Conservation (phyloP, 106 monocot species). For the Chionographis japonica region DNA sequence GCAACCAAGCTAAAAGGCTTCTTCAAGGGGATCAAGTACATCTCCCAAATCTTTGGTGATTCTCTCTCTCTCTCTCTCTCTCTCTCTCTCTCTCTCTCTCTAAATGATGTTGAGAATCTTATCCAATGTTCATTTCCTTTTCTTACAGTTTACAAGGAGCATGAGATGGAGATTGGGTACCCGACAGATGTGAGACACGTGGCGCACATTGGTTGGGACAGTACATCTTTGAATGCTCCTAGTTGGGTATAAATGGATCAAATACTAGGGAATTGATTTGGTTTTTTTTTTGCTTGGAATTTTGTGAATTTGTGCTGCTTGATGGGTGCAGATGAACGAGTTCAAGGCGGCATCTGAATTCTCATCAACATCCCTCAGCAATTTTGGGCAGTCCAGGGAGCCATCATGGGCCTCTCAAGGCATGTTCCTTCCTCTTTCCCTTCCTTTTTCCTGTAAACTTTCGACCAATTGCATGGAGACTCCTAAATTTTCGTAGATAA, state of each 20-base stretch:
- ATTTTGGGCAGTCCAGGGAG: conserved; percentile 42
- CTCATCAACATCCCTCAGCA: conserved; percentile 32
- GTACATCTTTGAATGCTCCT: conserved; percentile 41
- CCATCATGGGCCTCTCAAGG: conserved; percentile 75
- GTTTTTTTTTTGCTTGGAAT: too few species aligned
- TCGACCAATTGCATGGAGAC: too few species aligned
- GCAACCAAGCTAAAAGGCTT: conserved; percentile 60
- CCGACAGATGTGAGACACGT: conserved; percentile 85
- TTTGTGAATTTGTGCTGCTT: too few species aligned
- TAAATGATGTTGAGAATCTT: neutral
- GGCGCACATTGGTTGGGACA: conserved; percentile 61
- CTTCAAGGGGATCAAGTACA: conserved; percentile 72
- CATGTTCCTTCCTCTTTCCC: conserved; percentile 1
- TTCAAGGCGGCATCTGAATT: conserved; percentile 63
- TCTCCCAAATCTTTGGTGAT: conserved; percentile 65
- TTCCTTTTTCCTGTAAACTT: neutral
- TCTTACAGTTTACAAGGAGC: conserved; percentile 57
- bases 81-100: neutral
- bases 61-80: too few species aligned
- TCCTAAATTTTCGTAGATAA: too few species aligned
- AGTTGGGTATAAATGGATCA: conserved; percentile 43
- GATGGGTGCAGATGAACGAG: conserved; percentile 49
- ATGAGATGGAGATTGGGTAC: conserved; percentile 73
- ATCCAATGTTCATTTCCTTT: neutral
- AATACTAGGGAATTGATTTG: too few species aligned